Evolutionary conservation across 139 green algal species (phyloP).

Genomic region (Coelastrella sp.): DNA sequence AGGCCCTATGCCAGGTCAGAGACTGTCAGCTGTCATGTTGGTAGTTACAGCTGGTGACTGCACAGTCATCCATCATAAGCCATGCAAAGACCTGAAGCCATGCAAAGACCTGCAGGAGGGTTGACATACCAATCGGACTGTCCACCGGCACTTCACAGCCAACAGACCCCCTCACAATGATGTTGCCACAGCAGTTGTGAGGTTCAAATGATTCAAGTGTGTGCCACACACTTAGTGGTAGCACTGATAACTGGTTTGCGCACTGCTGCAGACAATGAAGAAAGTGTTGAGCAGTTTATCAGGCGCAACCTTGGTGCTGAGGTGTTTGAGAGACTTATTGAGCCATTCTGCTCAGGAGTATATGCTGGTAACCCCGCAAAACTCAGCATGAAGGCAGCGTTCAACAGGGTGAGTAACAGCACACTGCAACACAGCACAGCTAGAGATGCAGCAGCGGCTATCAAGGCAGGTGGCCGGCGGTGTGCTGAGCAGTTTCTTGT

Average conservation of each 20-base stretch:
- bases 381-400: slow-evolving; percentile 98
- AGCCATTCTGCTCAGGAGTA: slow-evolving; percentile 99
- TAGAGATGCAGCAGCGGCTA: neutral
- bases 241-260: neutral
- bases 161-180: neutral
- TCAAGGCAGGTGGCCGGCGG: neutral
- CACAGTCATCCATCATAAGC: too few relatives aligned
- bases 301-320: slow-evolving; percentile 95
- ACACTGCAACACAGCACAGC: slow-evolving; percentile 17
- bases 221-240: neutral
- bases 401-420: slow-evolving; percentile 79
- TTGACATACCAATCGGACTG: too few relatives aligned
- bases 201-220: neutral
- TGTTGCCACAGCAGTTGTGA: too few relatives aligned
- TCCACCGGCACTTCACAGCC: too few relatives aligned
- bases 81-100: too few relatives aligned
- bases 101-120: too few relatives aligned
- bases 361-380: slow-evolving; percentile 97
- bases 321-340: slow-evolving; percentile 97
- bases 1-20: slow-evolving; percentile 69
- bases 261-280: slow-evolving; percentile 77
- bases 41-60: too few relatives aligned
- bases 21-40: too few relatives aligned
- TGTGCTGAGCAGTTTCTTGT: too few relatives aligned
- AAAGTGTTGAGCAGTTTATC: slow-evolving; percentile 98